Evolutionary conservation across 2,329 filamentous ascomycete genomes (phyloP).

Genomic region (Penicillium sclerotiorum): DNA sequence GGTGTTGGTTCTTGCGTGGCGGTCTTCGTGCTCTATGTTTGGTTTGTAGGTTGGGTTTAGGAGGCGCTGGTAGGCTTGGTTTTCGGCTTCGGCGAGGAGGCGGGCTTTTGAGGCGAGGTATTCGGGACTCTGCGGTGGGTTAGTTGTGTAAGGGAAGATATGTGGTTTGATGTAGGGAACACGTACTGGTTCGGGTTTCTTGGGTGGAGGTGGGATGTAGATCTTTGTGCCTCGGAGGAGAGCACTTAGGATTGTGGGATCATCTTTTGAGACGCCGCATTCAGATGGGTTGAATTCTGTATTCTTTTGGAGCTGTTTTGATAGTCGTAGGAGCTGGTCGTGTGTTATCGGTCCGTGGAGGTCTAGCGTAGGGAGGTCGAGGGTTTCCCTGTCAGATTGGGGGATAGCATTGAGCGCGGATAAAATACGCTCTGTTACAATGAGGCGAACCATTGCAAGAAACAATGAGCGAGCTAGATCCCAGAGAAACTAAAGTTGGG

Average conservation of each 20-base stretch:
- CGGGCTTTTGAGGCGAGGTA: constrained; percentile 87
- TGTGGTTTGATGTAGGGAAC: not conserved
- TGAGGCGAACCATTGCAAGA: constrained; percentile 44
- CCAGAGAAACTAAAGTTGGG: not conserved
- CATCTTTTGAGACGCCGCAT: not conserved
- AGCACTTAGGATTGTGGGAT: constrained; percentile 60
- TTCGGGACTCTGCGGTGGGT: constrained; percentile 62
- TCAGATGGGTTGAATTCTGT: constrained; percentile 13
- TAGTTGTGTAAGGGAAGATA: not conserved
- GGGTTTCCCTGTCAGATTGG: constrained; percentile 31
- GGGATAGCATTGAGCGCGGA: constrained; percentile 42
- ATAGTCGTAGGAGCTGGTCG: constrained; percentile 42
- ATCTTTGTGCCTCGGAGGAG: constrained; percentile 72
- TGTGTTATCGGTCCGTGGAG: constrained; percentile 45
- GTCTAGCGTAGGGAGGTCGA: constrained; percentile 36
- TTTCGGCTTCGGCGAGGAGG: constrained; percentile 80
- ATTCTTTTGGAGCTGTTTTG: constrained; percentile 30
- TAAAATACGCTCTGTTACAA: constrained; percentile 43
- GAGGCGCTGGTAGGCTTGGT: constrained; percentile 80
- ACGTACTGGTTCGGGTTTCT: constrained; percentile 75
- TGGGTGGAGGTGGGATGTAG: constrained; percentile 77
- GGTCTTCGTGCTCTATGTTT: constrained; percentile 46
- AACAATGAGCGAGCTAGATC: too few relatives aligned
- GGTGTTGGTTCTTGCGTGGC: constrained; percentile 27
- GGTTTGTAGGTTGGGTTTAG: constrained; percentile 58